Evolutionary conservation across 2,329 filamentous ascomycete genomes (phyloP), one percentile per base, ranked within the genome.

Genomic region (Stenocarpella maydis): DNA sequence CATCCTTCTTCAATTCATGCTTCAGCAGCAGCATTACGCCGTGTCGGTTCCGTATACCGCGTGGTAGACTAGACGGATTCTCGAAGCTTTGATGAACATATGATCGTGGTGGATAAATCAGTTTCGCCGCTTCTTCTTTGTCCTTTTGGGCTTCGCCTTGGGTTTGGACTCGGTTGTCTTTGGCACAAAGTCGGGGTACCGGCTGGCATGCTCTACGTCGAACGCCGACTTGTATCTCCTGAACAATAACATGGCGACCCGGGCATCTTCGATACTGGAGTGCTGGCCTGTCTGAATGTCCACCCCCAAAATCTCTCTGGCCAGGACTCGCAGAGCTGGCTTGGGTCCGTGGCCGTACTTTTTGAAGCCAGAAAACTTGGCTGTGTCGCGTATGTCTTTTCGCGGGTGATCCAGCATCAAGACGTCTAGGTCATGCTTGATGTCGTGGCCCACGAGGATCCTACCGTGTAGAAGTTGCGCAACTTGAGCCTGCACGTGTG

Each of bases 161-260:
- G 43, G 69, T 75, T 70, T 81, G 74, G 21, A 70, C 63, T 71
- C 49, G 26, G 64, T 68, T 63, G 65, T 24, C 17, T 52, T 71
- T 73, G 70, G 70, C 2, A 67, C 67, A 28, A 65, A 60, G 73
- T 81, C 74, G 4, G 86, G 84, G 78, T 87, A 96, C 69, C 87
- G 88, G 78, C 89, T 90, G 68, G 90, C 83, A 78, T 94, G 89
- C 77, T 97, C 93, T 69, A 89, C 83, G 77, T 98, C 96, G 77
- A 99, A 98, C 0, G 86, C 92, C 21, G 90, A 85, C 82, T 98
- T 98, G 78, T 94, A 89, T 73, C 89, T 88, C 71, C 92, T 87
- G 77, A 97, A 98, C 50, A 99, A 82, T 68, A 95, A 82, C 94
- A 99, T 98, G 0, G 94, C 91, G 6, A 93, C 94, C 73, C 94